Conservation (phyloP, 176 grass and related monocot species). For the Themeda triandra region DNA sequence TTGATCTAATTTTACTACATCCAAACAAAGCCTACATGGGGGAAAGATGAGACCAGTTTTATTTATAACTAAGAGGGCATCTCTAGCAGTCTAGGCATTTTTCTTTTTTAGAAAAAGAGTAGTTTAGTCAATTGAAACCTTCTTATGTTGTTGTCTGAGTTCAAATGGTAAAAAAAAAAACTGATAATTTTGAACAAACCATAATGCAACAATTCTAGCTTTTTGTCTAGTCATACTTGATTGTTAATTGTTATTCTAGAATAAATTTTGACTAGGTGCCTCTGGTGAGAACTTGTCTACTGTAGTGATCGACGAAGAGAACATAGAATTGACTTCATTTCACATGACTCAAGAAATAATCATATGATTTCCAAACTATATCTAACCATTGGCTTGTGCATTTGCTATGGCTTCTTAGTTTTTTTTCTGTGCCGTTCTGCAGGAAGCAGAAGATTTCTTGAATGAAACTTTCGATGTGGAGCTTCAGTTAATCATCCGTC, state of each 20-base stretch:
- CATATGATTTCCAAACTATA: background rate
- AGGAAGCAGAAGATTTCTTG: constrained; percentile 48
- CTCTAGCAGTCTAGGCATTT: background rate
- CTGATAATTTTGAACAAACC: background rate
- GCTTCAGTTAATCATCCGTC: too few species aligned
- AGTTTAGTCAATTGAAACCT: background rate
- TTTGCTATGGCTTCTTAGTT: background rate
- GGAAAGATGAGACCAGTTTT: too few species aligned
- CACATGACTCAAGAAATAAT: too few species aligned
- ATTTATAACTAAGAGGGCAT: background rate
- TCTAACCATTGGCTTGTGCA: background rate
- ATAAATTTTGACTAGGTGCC: background rate
- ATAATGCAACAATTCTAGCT: background rate
- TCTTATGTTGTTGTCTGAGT: background rate
- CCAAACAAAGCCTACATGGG: too few species aligned
- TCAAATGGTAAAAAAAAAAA: background rate
- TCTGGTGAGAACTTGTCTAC: background rate
- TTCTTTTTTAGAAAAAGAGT: too few species aligned
- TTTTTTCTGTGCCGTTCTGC: background rate
- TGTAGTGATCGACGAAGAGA: too few species aligned
- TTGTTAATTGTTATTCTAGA: background rate
- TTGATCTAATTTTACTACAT: too few species aligned
- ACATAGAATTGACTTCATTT: too few species aligned
- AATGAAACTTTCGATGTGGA: too few species aligned
- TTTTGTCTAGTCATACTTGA: background rate